Base-by-base conservation (phyloP, 352 stramenopile species). In the Phytopythium litorale region DNA sequence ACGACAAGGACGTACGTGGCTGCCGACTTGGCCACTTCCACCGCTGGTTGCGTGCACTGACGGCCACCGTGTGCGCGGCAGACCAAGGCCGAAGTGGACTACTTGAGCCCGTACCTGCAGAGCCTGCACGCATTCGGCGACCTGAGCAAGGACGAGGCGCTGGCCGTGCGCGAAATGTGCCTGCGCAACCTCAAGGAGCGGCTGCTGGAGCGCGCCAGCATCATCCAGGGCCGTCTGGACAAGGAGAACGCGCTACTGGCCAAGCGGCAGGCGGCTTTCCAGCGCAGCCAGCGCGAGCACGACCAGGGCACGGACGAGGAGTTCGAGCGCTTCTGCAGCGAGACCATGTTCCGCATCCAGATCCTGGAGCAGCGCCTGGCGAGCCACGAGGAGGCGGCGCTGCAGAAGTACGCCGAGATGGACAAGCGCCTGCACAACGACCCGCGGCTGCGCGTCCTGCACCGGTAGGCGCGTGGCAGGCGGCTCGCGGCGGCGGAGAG, bases 271-370 rank as follows among this genome's bases (percentile, higher is more conserved):
- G 89, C 86, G 1, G 85, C 87, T 0, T 98, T 98, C 73, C 89
- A 98, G 71, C 84, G 93, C 43, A 97, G 89, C 57, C 89, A 97
- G 66, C 78, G 91, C 30, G 89, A 98, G 61, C 89, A 97, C 64
- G 91, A 98, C 74, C 84, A 94, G 54, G 84, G 80, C 63, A 94
- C 87, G 5, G 91, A 98, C 67, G 88, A 97, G 35, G 92, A 97
- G 63, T 98, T 98, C 66, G 89, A 98, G 75, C 82, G 84, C 37
- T 97, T 97, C 68, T 98, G 91, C 76, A 95, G 82, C 57, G 92
- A 98, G 70, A 94, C 92, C 56, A 98, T 98, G 90, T 98, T 98
- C 69, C 80, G 93, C 48, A 98, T 98, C 68, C 88, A 98, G 74
- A 98, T 98, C 59, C 72, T 98, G 52, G 90, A 98, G 72, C 92